A percentile compares a stretch with the other conserved stretches of the same genome.
These are phyloP conservation scores for Stemphylium beticola DNA, from an alignment of 2,329 filamentous ascomycete genomes.

Conservation along the genomic window DNA sequence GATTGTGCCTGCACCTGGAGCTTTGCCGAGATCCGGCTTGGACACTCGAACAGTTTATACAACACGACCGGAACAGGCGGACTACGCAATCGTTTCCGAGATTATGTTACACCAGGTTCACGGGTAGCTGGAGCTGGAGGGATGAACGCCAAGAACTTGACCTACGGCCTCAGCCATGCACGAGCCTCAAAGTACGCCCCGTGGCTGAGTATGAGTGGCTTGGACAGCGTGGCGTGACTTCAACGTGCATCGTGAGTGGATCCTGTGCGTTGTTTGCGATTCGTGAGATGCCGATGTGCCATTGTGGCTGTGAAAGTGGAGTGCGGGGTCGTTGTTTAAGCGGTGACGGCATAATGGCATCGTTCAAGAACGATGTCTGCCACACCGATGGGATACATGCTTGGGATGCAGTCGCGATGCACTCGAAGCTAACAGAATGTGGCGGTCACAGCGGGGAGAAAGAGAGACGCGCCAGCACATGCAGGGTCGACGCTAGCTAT, in stretches of 20 bases:
- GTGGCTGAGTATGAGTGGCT: constrained; percentile 30
- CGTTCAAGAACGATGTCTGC: background rate
- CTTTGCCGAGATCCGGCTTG: constrained; percentile 24
- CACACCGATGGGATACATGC: background rate
- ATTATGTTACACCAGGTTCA: constrained; percentile 2
- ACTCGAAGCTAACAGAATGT: too few relatives aligned
- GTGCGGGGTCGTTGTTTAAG: background rate
- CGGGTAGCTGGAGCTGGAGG: background rate
- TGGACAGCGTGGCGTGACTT: constrained; percentile 19
- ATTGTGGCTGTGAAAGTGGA: constrained; percentile 16
- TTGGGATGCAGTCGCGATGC: background rate
- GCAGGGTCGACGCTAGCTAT: constrained; percentile 3
- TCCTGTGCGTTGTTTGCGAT: constrained; percentile 17
- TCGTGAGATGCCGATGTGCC: constrained; percentile 7
- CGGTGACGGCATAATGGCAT: background rate
- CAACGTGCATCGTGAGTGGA: constrained; percentile 26
- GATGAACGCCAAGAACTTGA: constrained; percentile 11
- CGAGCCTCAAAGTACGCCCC: constrained; percentile 20
- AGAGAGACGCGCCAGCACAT: background rate
- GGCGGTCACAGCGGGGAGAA: background rate
- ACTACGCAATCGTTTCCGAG: background rate
- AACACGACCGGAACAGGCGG: background rate
- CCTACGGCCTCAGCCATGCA: constrained; percentile 17
- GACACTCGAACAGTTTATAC: background rate
- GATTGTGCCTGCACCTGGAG: background rate